Evolutionary conservation across 352 stramenopile genomes (phyloP).

Genomic region (Pythium phragmitis): DNA sequence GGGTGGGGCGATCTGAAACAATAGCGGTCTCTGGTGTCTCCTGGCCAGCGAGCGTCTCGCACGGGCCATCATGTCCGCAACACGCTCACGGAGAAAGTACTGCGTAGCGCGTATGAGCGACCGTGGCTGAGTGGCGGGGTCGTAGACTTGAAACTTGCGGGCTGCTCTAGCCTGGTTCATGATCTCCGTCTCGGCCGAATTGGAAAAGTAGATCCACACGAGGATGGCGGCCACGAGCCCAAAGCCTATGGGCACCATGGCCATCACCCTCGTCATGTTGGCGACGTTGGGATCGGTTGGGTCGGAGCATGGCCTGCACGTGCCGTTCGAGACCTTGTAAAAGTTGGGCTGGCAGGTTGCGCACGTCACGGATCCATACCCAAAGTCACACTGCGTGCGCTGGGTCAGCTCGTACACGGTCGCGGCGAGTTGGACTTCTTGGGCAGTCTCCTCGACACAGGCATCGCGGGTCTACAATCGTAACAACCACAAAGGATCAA

Average conservation of each 20-base stretch:
- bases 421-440: background rate
- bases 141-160: constrained; percentile 55
- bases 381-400: constrained; percentile 38
- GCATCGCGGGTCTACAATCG: constrained; percentile 21
- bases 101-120: constrained; percentile 30
- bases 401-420: constrained; percentile 10
- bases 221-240: constrained; percentile 33
- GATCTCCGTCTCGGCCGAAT: constrained; percentile 45
- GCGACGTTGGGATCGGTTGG: constrained; percentile 37
- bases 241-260: constrained; percentile 42
- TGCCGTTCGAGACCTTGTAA: constrained; percentile 62
- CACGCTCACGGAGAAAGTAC: constrained; percentile 29
- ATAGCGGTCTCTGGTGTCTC: background rate
- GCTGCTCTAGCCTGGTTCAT: constrained; percentile 51
- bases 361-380: constrained; percentile 53
- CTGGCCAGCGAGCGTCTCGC: constrained; percentile 15
- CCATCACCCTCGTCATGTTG: constrained; percentile 36
- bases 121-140: constrained; percentile 15
- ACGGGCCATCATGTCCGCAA: constrained; percentile 12
- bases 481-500: background rate
- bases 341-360: constrained; percentile 40
- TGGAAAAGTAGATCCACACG: constrained; percentile 48
- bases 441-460: constrained; percentile 9
- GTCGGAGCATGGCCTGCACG: constrained; percentile 56
- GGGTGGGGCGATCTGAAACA: constrained; percentile 47